Base-by-base conservation (phyloP, 2,329 filamentous ascomycete species). In the Lasiodiplodia sp. region DNA sequence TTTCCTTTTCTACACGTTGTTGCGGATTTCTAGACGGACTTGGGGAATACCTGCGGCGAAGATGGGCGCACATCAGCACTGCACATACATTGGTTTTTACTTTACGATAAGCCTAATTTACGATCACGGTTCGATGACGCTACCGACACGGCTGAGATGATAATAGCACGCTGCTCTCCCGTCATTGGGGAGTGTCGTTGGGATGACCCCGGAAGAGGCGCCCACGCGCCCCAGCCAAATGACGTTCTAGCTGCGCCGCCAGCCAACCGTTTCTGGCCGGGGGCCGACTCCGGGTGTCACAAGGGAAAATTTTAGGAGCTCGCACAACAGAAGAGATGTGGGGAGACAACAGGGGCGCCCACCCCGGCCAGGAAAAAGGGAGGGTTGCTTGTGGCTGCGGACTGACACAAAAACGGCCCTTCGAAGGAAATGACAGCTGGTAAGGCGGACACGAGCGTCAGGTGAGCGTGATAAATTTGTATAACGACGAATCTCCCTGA, bases 281-380 rank as follows among this genome's bases (percentile, higher is more conserved):
- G 40, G 44, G 18, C 18, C 44, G 44, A 47, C 14, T 47, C 14
- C n/a, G 14, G 16, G 60, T 64, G 37, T 25, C 60, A 64, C 60
- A 64, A 64, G 60, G 60, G 60, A 64, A 64, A 64, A 52, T 64
- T 64, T 52, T 52, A 64, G 60, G 60, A 64, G 37, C 60, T 64
- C 60, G 18, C 60, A 64, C 60, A 16, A 52, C 60, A 64, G 28
- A 25, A 53, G 8, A 47, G 60, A 52, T 64, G 60, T 64, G 60
- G 60, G 44, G 60, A 64, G 60, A 64, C 60, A 64, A 64, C 60
- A 64, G 47, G 60, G 60, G 60, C n/a, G 18, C 11, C 60, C 16
- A 11, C 28, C 58, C 60, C 28, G 25, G 28, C 47, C 31, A 18
- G 37, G 18, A 47, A 25, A 40, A 40, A 47, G 60, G 60, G 47